phyloP scores from a whole-genome alignment of 805 yeast species.

The Candida michaelii region DNA sequence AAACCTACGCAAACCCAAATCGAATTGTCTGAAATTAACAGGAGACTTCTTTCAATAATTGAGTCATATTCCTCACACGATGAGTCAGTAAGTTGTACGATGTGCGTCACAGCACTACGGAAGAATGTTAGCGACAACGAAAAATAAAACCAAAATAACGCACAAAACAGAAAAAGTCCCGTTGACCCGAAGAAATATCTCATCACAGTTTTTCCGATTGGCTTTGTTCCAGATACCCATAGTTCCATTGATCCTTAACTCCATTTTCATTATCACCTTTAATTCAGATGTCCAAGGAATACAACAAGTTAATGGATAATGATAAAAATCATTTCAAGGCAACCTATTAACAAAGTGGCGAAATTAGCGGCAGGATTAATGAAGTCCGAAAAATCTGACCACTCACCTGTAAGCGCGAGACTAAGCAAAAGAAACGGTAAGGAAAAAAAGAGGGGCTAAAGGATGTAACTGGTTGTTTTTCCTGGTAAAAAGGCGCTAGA shows the following conservation, averaged over 20 bases:
- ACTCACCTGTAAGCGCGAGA: constrained; percentile 3
- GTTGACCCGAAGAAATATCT: not conserved
- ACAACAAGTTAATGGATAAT: no score
- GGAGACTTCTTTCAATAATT: no score
- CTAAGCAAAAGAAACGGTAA: not conserved
- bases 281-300: no score
- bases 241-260: constrained; percentile 4
- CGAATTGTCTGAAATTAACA: no score
- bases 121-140: not conserved
- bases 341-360: no score
- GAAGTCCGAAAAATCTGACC: constrained; percentile 6
- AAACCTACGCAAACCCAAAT: no score
- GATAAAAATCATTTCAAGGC: no score
- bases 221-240: constrained; percentile 1
- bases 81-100: not conserved
- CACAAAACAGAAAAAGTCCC: not conserved
- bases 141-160: not conserved
- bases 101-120: constrained; percentile 3
- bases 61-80: not conserved
- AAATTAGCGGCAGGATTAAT: constrained; percentile 1
- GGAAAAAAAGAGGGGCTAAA: constrained; percentile 7
- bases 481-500: constrained; percentile 3
- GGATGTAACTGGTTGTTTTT: constrained; percentile 3
- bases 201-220: constrained; percentile 1
- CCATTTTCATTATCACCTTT: not conserved